These are phyloP conservation scores for Volvox reticuliferus DNA, from an alignment of 139 green algal species.

Conservation along the genomic window DNA sequence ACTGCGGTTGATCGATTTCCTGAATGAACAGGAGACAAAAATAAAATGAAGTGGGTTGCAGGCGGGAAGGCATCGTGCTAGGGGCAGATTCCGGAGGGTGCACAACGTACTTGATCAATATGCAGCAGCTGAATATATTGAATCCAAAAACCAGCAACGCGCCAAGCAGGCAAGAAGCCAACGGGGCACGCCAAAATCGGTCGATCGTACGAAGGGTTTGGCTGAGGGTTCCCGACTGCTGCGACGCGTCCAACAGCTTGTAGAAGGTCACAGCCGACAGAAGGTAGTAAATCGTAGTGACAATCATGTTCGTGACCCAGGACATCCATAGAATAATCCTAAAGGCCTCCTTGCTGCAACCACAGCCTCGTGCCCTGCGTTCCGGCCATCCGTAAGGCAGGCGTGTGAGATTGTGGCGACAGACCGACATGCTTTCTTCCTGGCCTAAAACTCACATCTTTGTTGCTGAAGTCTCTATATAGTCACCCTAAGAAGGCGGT, in stretches of 20 bases:
- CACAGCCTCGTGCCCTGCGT: conserved; percentile 19
- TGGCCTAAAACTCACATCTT: background rate
- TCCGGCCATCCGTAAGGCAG: background rate
- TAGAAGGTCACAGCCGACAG: conserved; percentile 44
- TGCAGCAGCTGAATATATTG: conserved; percentile 61
- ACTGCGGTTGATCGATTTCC: conserved; percentile 57
- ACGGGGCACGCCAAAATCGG: conserved; percentile 49
- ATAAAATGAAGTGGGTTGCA: background rate
- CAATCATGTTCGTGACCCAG: conserved; percentile 56
- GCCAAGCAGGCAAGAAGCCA: conserved; percentile 51
- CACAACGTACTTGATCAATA: conserved; percentile 42
- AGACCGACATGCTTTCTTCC: background rate
- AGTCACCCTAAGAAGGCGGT: no score
- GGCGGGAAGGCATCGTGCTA: background rate
- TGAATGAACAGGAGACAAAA: background rate
- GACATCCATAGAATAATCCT: conserved; percentile 62
- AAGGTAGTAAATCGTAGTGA: conserved; percentile 65
- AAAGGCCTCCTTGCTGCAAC: conserved; percentile 38
- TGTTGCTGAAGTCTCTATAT: background rate
- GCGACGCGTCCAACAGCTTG: conserved; percentile 53
- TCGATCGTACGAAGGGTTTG: conserved; percentile 33
- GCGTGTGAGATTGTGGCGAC: conserved; percentile 3
- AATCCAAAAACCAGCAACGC: conserved; percentile 61
- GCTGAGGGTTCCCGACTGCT: background rate
- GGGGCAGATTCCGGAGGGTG: background rate